phyloP scores from a whole-genome alignment of 176 grass and related monocot genomes.

The Microstegium vimineum region DNA sequence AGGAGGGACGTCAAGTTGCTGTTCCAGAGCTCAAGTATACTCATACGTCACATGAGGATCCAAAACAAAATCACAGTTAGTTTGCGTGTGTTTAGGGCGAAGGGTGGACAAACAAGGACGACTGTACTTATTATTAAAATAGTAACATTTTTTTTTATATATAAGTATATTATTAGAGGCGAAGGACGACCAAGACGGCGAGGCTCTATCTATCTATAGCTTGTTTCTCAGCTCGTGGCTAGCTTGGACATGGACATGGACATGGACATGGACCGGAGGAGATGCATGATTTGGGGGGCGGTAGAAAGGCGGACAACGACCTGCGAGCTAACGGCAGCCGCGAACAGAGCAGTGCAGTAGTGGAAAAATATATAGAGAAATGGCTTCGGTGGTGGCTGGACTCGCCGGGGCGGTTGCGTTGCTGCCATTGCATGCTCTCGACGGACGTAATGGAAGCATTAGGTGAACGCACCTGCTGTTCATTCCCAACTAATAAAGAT shows the following conservation, averaged over 20 bases:
- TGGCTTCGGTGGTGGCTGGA: neutral
- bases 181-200: neutral
- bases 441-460: neutral
- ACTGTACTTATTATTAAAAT: neutral
- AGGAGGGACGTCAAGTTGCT: neutral
- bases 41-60: neutral
- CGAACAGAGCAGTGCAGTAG: neutral
- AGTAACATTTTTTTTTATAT: no score
- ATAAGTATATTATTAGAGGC: neutral
- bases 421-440: neutral
- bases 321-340: slow-evolving; percentile 6
- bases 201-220: no score
- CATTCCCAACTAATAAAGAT: neutral
- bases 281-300: neutral
- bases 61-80: neutral
- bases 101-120: neutral
- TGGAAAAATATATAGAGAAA: neutral
- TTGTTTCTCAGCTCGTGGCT: neutral
- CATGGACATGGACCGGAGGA: neutral
- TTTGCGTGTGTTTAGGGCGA: neutral
- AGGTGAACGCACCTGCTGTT: neutral
- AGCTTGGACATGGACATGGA: neutral
- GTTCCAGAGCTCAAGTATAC: no score
- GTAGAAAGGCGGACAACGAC: neutral
- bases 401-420: neutral